phyloP scores from a whole-genome alignment of 306 rosid genomes.

The Casuarina glauca region DNA sequence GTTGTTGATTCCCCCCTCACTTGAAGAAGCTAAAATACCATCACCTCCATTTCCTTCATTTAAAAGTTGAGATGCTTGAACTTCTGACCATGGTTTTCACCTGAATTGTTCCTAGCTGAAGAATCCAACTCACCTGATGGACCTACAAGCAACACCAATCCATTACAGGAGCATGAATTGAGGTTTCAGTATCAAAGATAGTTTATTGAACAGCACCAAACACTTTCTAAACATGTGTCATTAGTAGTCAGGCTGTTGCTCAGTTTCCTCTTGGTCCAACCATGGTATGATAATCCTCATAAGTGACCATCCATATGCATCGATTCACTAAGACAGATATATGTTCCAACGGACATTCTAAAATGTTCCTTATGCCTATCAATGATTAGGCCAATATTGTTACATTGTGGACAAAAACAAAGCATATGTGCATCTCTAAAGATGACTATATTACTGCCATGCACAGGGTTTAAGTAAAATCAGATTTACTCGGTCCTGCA shows the following conservation, averaged over 20 bases:
- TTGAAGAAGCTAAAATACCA: constrained; percentile 31
- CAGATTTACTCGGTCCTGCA: neutral
- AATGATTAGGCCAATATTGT: neutral
- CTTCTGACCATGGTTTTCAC: constrained; percentile 38
- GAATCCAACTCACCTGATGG: constrained; percentile 30
- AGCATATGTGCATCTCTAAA: neutral
- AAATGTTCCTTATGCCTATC: neutral
- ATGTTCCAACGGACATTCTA: neutral
- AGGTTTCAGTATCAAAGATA: neutral
- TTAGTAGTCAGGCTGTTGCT: neutral
- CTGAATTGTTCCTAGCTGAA: constrained; percentile 33
- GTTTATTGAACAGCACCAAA: neutral
- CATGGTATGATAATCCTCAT: neutral
- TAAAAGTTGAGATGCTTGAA: constrained; percentile 31
- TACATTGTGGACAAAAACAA: neutral
- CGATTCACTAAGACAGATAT: neutral
- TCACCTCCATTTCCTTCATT: constrained; percentile 36
- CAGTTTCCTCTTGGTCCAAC: neutral
- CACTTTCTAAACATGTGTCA: neutral
- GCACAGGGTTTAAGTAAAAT: neutral
- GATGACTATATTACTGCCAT: neutral
- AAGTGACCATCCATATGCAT: neutral
- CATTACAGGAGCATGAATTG: neutral
- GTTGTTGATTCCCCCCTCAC: constrained; percentile 32
- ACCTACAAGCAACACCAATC: constrained; percentile 48